Conservation (phyloP, 2,329 filamentous ascomycete species). For the Trichoderma sp. region DNA sequence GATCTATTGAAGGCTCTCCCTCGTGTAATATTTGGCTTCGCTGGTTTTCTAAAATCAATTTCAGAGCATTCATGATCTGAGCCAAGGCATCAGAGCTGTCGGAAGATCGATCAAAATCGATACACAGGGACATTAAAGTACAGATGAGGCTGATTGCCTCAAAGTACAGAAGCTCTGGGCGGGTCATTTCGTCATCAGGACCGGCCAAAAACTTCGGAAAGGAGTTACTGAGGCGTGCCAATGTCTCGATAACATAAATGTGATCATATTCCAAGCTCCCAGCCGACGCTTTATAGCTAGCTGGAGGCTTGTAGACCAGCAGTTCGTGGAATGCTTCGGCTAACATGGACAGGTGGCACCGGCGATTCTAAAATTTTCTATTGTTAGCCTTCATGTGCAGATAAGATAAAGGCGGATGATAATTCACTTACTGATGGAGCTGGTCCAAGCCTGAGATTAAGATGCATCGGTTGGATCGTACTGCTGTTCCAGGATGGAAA, state of each 20-base stretch:
- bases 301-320: constrained; percentile 46
- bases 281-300: constrained; percentile 47
- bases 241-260: constrained; percentile 42
- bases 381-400: neutral
- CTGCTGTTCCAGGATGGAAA: constrained; percentile 47
- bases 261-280: constrained; percentile 42
- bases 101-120: constrained; percentile 25
- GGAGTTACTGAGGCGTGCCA: constrained; percentile 42
- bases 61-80: constrained; percentile 29
- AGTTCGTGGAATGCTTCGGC: constrained; percentile 52
- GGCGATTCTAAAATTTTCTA: constrained; percentile 39
- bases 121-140: constrained; percentile 32
- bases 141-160: constrained; percentile 42
- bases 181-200: constrained; percentile 35
- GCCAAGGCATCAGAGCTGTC: constrained; percentile 27
- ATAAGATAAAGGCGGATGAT: no score
- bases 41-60: constrained; percentile 29
- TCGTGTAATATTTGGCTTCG: constrained; percentile 20
- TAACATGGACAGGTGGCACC: constrained; percentile 48
- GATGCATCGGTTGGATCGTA: constrained; percentile 38
- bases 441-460: constrained; percentile 49
- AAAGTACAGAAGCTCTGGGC: constrained; percentile 44
- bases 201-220: constrained; percentile 39
- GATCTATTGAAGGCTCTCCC: constrained; percentile 18
- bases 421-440: constrained; percentile 44